Base-by-base conservation (phyloP, 2,329 filamentous ascomycete species). In the Penicillium polonicum region DNA sequence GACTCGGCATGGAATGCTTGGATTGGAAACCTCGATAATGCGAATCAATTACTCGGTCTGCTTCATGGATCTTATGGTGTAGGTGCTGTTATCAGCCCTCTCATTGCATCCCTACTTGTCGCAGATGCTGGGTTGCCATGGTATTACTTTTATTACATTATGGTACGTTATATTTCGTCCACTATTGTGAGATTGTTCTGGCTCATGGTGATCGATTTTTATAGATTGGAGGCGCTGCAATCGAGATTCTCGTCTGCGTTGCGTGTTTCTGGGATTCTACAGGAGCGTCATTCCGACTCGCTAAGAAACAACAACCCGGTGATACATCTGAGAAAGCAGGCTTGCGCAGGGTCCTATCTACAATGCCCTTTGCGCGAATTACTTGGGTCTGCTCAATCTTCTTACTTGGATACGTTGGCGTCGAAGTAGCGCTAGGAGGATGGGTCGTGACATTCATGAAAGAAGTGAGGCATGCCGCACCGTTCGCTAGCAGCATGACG, bases 401-500 rank as follows among this genome's bases (percentile, higher is more conserved):
- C 69, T 73, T 92, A 12, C 80, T 92, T 5, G 83, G 83, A 17
- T 92, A 92, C 65, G 85, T 90, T 5, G 90, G 89, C 8, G 81
- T 83, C n/a, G 89, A 93, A 55, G 64, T 66, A 12, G 83, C 83
- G 1, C 76, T 90, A 2, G 85, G 86, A 25, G 88, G 88, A 31
- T 91, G 88, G 89, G 85, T 92, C 60, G 86, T 90, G 51, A 85
- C 85, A 2, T 91, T 92, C 71, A 92, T 92, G 88, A 82, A 90
- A n/a, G 76, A 82, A 27, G 85, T 89, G 12, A 82, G 90, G 8
- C 71, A 85, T 27, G 88, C 85, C 3, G 80, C 78, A 25, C 76
- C 83, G 0, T 91, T 91, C 66, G 79, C 84, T 4, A 84, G 86
- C 17, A 89, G 89, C 3, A 82, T 91, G 72, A 83, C 83, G 0